Conservation (phyloP, 2,329 filamentous ascomycete species). For the Sphaceloma murrayae region DNA sequence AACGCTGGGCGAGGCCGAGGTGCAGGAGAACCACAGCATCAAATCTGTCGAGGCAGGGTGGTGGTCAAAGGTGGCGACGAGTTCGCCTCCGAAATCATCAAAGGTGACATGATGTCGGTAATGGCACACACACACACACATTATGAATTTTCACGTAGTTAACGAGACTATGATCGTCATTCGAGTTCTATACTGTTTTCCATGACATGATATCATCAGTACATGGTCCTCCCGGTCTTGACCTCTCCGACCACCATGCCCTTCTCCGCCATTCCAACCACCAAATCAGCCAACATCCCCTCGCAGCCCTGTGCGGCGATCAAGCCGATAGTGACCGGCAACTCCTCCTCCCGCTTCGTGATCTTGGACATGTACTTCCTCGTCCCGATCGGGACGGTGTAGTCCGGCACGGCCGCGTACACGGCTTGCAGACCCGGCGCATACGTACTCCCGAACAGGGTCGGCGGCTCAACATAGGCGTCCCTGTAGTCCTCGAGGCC, state of each 20-base stretch:
- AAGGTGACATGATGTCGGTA: not conserved
- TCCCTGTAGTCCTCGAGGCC: not conserved
- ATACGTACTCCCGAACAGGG: constrained; percentile 2
- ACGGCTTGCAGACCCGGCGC: not conserved
- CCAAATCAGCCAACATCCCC: constrained; percentile 9
- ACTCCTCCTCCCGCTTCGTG: constrained; percentile 2
- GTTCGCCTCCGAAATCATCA: not conserved
- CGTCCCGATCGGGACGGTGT: not conserved
- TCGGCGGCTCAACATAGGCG: not conserved
- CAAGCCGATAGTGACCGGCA: constrained; percentile 4
- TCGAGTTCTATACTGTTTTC: too few relatives aligned
- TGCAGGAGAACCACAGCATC: not conserved
- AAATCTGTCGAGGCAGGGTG: not conserved
- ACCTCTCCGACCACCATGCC: not conserved
- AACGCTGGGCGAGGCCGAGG: not conserved
- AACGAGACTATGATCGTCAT: not conserved
- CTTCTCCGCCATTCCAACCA: constrained; percentile 8
- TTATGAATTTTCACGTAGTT: not conserved
- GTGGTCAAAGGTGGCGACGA: not conserved
- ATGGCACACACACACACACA: too few relatives aligned
- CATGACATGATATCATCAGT: not conserved
- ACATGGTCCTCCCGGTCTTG: not conserved
- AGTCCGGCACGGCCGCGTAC: not conserved
- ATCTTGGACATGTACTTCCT: constrained; percentile 3
- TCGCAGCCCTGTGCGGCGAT: not conserved